phyloP scores from a whole-genome alignment of 306 rosid species.

The Gastrolobium villosum region DNA sequence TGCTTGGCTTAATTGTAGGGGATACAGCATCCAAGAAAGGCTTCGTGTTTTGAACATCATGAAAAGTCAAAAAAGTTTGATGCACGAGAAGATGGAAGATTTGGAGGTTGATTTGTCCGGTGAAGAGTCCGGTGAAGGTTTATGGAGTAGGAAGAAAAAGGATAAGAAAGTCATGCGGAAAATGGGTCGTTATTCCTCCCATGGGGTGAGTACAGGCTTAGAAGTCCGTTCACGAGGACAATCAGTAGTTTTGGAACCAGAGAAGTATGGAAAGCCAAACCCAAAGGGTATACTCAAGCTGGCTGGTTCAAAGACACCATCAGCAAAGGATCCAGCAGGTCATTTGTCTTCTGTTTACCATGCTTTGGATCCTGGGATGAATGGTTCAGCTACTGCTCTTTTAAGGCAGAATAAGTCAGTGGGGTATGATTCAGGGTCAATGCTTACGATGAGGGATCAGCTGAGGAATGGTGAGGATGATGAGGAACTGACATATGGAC shows the following conservation, averaged over 20 bases:
- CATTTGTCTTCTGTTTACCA: conserved; percentile 61
- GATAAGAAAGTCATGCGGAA: conserved; percentile 66
- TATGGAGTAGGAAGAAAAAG: conserved; percentile 67
- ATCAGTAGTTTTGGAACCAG: conserved; percentile 51
- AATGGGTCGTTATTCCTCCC: conserved; percentile 57
- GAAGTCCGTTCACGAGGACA: conserved; percentile 61
- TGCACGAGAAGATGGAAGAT: conserved; percentile 82
- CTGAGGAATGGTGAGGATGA: conserved; percentile 59
- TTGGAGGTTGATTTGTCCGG: conserved; percentile 77
- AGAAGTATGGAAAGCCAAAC: conserved; percentile 72
- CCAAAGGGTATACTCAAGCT: conserved; percentile 82
- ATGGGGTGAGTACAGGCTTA: conserved; percentile 60
- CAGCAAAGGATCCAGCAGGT: conserved; percentile 57
- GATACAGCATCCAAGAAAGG: conserved; percentile 93
- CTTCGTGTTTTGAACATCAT: conserved; percentile 88
- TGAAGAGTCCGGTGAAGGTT: conserved; percentile 73
- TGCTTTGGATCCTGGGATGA: conserved; percentile 62
- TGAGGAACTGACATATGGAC: conserved; percentile 69
- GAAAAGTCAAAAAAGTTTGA: conserved; percentile 91
- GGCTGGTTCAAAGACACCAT: conserved; percentile 67
- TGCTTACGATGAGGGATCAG: conserved; percentile 67
- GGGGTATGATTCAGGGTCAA: conserved; percentile 65
- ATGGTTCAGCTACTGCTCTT: conserved; percentile 65
- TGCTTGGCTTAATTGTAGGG: conserved; percentile 93
- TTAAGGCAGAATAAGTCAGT: conserved; percentile 60